Conservation (phyloP, 306 rosid species). For the Carpinus viminea region DNA sequence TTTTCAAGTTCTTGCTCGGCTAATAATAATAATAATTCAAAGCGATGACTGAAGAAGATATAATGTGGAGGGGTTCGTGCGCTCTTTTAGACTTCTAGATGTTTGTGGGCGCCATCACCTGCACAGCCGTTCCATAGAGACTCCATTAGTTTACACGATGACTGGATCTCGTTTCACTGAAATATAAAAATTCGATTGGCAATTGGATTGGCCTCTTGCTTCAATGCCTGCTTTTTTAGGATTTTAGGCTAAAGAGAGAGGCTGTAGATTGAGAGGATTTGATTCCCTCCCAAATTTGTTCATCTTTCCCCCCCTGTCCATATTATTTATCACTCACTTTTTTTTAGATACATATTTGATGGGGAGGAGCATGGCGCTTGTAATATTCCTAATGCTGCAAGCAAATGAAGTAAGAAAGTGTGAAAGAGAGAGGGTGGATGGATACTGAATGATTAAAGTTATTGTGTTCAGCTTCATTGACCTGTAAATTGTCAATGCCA, state of each 20-base stretch:
- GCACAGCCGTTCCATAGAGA: slow-evolving; percentile 37
- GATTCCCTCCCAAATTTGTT: slow-evolving; percentile 50
- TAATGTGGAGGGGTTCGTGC: slow-evolving; percentile 21
- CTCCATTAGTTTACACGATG: slow-evolving; percentile 34
- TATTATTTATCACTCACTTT: slow-evolving; percentile 37
- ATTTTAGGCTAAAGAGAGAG: slow-evolving; percentile 76
- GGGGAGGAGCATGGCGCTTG: slow-evolving; percentile 47
- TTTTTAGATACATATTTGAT: slow-evolving; percentile 42
- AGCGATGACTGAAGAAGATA: slow-evolving; percentile 30
- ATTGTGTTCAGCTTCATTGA: slow-evolving; percentile 30
- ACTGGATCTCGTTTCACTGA: slow-evolving; percentile 51
- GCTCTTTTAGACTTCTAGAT: slow-evolving; percentile 36
- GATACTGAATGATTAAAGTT: slow-evolving; percentile 41
- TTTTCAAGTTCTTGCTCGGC: slow-evolving; percentile 86
- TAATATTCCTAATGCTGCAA: slow-evolving; percentile 39
- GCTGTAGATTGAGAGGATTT: slow-evolving; percentile 67
- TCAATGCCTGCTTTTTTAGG: slow-evolving; percentile 67
- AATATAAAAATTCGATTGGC: slow-evolving; percentile 56
- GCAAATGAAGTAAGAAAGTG: slow-evolving; percentile 31
- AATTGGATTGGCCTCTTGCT: slow-evolving; percentile 69
- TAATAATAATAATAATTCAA: slow-evolving; percentile 27
- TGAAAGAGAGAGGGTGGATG: slow-evolving; percentile 35
- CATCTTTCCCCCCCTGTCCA: slow-evolving; percentile 36
- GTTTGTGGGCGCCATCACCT: slow-evolving; percentile 29
- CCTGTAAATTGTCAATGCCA: slow-evolving; percentile 32